phyloP scores from a whole-genome alignment of 1,284 basidiomycete genomes.

The Phlebopus sp. region DNA sequence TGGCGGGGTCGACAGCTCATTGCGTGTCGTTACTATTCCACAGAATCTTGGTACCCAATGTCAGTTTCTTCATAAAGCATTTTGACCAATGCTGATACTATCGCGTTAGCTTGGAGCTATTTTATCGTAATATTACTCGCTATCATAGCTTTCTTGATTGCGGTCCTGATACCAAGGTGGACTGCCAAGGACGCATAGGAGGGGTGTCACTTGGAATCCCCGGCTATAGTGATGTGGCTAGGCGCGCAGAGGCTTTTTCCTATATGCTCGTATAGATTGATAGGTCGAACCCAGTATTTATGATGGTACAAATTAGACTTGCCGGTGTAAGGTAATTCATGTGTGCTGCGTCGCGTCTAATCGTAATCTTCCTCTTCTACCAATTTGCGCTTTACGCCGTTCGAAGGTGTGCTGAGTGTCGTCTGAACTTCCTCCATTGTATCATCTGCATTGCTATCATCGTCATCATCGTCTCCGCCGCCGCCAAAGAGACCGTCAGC shows the following conservation, averaged over 20 bases:
- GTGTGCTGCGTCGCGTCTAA: conserved; percentile 30
- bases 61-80: conserved; percentile 35
- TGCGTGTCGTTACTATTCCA: conserved; percentile 81
- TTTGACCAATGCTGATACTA: conserved; percentile 3
- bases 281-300: conserved; percentile 22
- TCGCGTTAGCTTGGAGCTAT: conserved; percentile 40
- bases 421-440: conserved; percentile 73
- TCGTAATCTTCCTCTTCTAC: conserved; percentile 86
- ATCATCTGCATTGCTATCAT: conserved; percentile 53
- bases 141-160: conserved; percentile 27
- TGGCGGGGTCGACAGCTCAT: conserved; percentile 88
- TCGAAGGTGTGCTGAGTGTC: conserved; percentile 42
- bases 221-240: too few species aligned
- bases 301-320: conserved; percentile 24
- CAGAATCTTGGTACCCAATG: conserved; percentile 49
- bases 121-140: conserved; percentile 38
- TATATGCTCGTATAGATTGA: background rate
- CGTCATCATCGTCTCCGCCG: conserved; percentile 68
- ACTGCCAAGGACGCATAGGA: background rate
- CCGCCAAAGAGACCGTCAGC: conserved; percentile 60
- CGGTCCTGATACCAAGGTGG: conserved; percentile 29
- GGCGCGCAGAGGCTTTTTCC: background rate
- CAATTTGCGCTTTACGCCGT: conserved; percentile 72
- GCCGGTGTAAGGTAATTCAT: conserved; percentile 9
- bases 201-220: too few species aligned